A percentile compares a stretch with the other conserved stretches of the same genome.
Conservation (phyloP, 2,329 filamentous ascomycete species). For the Penicillium sp. region DNA sequence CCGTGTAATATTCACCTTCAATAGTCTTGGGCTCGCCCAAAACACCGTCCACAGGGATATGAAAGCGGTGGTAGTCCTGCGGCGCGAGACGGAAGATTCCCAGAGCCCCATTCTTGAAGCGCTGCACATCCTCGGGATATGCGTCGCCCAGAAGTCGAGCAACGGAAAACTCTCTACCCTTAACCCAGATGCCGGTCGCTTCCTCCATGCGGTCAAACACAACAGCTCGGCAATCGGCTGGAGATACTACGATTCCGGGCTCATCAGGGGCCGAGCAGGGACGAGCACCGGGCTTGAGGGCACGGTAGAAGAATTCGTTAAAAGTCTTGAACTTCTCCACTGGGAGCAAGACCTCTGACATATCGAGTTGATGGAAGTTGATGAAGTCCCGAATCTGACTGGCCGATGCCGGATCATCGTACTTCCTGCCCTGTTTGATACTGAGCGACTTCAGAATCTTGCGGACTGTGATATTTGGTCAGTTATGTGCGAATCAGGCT, state of each 20-base stretch:
- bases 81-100: slow-evolving; percentile 92
- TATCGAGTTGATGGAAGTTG: slow-evolving; percentile 85
- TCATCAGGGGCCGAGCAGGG: slow-evolving; percentile 86
- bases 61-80: slow-evolving; percentile 97
- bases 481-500: too few relatives aligned
- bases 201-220: slow-evolving; percentile 83
- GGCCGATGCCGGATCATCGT: slow-evolving; percentile 83
- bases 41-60: slow-evolving; percentile 88
- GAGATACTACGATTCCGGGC: slow-evolving; percentile 77
- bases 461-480: slow-evolving; percentile 53
- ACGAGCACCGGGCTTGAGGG: slow-evolving; percentile 74
- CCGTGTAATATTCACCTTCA: slow-evolving; percentile 95
- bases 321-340: slow-evolving; percentile 84
- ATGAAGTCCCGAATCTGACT: slow-evolving; percentile 86
- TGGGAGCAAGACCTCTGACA: slow-evolving; percentile 78
- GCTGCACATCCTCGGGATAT: slow-evolving; percentile 75
- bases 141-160: slow-evolving; percentile 78
- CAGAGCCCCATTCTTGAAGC: slow-evolving; percentile 65
- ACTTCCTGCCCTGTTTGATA: slow-evolving; percentile 93
- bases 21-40: slow-evolving; percentile 79
- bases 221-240: slow-evolving; percentile 84
- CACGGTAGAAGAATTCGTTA: slow-evolving; percentile 98
- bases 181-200: slow-evolving; percentile 90
- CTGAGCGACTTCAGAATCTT: slow-evolving; percentile 84
- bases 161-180: slow-evolving; percentile 87